phyloP scores from a whole-genome alignment of 2,329 filamentous ascomycete genomes.

The Colletotrichum liaoningense region DNA sequence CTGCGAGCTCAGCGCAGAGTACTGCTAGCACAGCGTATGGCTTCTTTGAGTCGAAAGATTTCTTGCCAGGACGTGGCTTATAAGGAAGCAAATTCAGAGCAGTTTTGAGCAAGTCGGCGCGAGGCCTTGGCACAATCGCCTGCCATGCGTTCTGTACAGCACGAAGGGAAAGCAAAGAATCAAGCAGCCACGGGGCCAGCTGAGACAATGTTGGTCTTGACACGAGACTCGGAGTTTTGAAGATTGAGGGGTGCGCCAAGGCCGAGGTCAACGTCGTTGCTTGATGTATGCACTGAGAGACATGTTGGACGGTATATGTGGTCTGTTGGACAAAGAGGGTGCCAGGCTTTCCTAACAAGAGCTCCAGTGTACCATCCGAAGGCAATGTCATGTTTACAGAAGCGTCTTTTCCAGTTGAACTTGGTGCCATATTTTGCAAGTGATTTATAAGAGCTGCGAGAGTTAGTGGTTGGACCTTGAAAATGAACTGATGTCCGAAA shows the following conservation, averaged over 20 bases:
- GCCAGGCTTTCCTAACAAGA: slow-evolving; percentile 43
- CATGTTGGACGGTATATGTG: slow-evolving; percentile 53
- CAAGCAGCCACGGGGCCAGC: slow-evolving; percentile 61
- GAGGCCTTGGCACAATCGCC: slow-evolving; percentile 31
- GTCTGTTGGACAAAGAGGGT: slow-evolving; percentile 41
- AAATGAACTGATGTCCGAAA: slow-evolving; percentile 11
- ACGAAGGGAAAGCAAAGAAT: slow-evolving; percentile 57
- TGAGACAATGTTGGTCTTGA: slow-evolving; percentile 50
- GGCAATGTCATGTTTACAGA: slow-evolving; percentile 51
- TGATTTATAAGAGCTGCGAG: slow-evolving; percentile 46
- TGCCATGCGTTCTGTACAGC: slow-evolving; percentile 53
- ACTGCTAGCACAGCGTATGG: slow-evolving; percentile 51
- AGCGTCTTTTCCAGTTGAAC: slow-evolving; percentile 43
- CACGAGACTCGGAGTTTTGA: slow-evolving; percentile 45
- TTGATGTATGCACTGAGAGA: slow-evolving; percentile 60
- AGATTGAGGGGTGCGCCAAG: slow-evolving; percentile 53
- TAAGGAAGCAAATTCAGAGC: slow-evolving; percentile 22
- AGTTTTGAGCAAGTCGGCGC: slow-evolving; percentile 16
- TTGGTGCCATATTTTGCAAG: slow-evolving; percentile 46
- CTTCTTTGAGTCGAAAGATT: slow-evolving; percentile 46
- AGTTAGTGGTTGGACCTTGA: slow-evolving; percentile 33
- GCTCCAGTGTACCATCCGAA: slow-evolving; percentile 48
- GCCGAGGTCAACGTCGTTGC: slow-evolving; percentile 56
- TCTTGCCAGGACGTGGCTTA: slow-evolving; percentile 4
- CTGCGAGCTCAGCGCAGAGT: slow-evolving; percentile 55